Percentiles rank a stretch among this genome's conserved stretches.
phyloP scores from a whole-genome alignment of 306 rosid genomes.

The Cajanus cajan region DNA sequence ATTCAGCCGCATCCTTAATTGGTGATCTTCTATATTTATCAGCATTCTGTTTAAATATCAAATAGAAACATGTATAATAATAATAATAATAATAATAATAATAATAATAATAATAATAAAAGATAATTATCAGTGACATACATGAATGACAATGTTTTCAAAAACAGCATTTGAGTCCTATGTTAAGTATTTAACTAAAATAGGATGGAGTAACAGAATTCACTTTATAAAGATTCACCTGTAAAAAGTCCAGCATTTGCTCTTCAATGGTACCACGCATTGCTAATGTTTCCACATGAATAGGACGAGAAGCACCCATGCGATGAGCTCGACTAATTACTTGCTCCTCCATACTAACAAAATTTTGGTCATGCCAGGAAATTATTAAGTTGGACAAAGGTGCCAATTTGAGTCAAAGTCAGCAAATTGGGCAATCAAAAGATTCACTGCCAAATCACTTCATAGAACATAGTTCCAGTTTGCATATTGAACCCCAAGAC shows the following conservation, averaged over 20 bases:
- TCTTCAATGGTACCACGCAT: slow-evolving; percentile 97
- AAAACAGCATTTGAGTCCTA: neutral
- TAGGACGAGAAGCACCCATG: slow-evolving; percentile 97
- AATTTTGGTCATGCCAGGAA: slow-evolving; percentile 25
- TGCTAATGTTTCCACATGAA: slow-evolving; percentile 88
- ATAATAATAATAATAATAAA: neutral
- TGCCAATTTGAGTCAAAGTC: neutral
- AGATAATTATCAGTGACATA: neutral
- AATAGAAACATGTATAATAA: slow-evolving; percentile 3
- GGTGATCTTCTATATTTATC: slow-evolving; percentile 57
- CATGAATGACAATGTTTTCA: neutral
- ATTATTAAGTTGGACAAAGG: slow-evolving; percentile 21
- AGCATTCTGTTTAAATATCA: slow-evolving; percentile 58
- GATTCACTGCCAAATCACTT: neutral
- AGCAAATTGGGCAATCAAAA: slow-evolving; percentile 5
- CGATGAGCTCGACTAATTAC: slow-evolving; percentile 99
- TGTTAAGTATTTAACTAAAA: neutral
- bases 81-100: neutral
- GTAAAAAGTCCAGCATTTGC: slow-evolving; percentile 81
- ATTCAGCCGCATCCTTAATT: slow-evolving; percentile 50
- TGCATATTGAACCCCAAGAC: neutral
- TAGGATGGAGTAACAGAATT: slow-evolving; percentile 1
- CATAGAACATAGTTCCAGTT: neutral
- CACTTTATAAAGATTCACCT: slow-evolving; percentile 49
- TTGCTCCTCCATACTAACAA: slow-evolving; percentile 92